Evolutionary conservation across 2,329 filamentous ascomycete species (phyloP).

Genomic region (Botrytis porri): DNA sequence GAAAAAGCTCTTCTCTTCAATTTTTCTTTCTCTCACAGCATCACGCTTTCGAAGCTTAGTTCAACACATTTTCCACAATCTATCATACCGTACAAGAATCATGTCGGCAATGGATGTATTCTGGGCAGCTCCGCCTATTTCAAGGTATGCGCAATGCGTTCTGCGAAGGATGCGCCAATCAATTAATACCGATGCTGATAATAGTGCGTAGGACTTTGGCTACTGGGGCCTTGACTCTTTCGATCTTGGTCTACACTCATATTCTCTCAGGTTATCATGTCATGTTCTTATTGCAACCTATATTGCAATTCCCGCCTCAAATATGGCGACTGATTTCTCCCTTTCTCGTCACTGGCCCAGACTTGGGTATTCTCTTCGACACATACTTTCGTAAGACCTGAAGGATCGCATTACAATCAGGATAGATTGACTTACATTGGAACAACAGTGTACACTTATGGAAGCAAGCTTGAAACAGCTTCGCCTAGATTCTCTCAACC

Average conservation of each 20-base stretch:
- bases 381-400: constrained; percentile 60
- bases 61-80: constrained; percentile 15
- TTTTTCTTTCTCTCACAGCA: neutral
- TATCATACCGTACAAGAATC: constrained; percentile 21
- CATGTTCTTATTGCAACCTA: constrained; percentile 47
- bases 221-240: constrained; percentile 57
- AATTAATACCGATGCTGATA: constrained; percentile 46
- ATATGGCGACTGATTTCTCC: constrained; percentile 41
- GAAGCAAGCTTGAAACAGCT: constrained; percentile 58
- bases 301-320: constrained; percentile 50
- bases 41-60: constrained; percentile 26
- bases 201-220: constrained; percentile 57
- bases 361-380: constrained; percentile 57
- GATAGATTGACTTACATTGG: constrained; percentile 23
- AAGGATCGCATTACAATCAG: constrained; percentile 22
- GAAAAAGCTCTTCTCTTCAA: constrained; percentile 2
- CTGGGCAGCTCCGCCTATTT: constrained; percentile 63
- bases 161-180: constrained; percentile 18
- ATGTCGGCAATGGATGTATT: constrained; percentile 56
- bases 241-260: constrained; percentile 54
- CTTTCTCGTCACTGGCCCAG: constrained; percentile 39
- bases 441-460: constrained; percentile 60
- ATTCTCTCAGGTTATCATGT: constrained; percentile 50
- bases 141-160: constrained; percentile 51
- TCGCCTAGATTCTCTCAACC: constrained; percentile 59